phyloP scores from a whole-genome alignment of 2,329 filamentous ascomycete genomes.

The Exophiala xenobiotica region DNA sequence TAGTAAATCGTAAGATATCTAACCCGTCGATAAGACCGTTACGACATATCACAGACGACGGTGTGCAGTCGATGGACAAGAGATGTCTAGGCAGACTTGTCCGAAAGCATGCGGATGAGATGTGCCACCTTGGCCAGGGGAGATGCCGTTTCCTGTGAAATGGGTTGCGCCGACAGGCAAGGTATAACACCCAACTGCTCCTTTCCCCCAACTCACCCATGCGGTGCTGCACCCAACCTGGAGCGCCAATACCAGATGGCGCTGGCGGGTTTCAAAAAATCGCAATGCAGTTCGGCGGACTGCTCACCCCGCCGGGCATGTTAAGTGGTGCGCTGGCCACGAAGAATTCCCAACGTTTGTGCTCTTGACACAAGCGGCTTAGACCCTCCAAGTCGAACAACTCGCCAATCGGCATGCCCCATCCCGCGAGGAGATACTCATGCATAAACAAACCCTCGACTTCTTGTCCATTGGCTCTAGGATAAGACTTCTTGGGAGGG shows the following conservation, averaged over 20 bases:
- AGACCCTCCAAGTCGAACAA: slow-evolving; percentile 42
- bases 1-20: too few species aligned
- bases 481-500: slow-evolving; percentile 18
- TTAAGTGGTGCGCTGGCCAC: slow-evolving; percentile 40
- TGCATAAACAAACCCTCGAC: slow-evolving; percentile 25
- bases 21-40: too few species aligned
- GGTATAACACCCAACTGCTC: too few species aligned
- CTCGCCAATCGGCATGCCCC: slow-evolving; percentile 34
- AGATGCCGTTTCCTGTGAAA: too few species aligned
- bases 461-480: slow-evolving; percentile 4
- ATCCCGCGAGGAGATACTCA: slow-evolving; percentile 31
- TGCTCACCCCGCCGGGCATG: slow-evolving; percentile 29
- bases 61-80: too few species aligned
- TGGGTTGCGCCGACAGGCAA: too few species aligned
- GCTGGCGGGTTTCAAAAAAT: slow-evolving; percentile 23
- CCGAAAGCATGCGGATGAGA: too few species aligned
- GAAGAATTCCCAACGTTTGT: slow-evolving; percentile 48
- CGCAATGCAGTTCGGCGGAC: slow-evolving; percentile 30
- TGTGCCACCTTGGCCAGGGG: too few species aligned
- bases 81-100: too few species aligned
- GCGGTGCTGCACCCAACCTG: too few species aligned
- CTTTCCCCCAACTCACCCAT: too few species aligned
- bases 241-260: not conserved
- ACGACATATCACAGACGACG: too few species aligned
- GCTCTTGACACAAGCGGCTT: slow-evolving; percentile 35